Percentiles rank a stretch among this genome's conserved stretches.
Evolutionary conservation across 108 stramenopile species (phyloP).

Genomic region (Cyclotella atomus): DNA sequence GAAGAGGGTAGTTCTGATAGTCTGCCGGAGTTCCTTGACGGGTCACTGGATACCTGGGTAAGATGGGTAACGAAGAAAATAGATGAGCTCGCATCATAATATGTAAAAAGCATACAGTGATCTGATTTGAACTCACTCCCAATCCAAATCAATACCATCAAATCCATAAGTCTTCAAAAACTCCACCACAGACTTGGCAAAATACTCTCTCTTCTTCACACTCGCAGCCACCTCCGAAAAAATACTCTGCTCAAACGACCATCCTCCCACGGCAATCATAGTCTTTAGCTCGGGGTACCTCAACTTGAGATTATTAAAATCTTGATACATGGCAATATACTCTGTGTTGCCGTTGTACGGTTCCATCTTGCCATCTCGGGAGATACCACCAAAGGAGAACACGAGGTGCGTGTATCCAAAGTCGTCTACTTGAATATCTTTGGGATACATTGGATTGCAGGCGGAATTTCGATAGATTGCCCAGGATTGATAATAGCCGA

Average conservation of each 20-base stretch:
- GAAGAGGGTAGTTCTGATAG: conserved; percentile 40
- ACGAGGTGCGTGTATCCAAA: conserved; percentile 49
- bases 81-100: neutral
- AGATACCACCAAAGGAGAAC: conserved; percentile 35
- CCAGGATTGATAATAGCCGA: conserved; percentile 50
- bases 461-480: conserved; percentile 22
- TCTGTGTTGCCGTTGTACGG: conserved; percentile 24
- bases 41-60: conserved; percentile 17
- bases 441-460: conserved; percentile 31
- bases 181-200: conserved; percentile 32
- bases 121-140: neutral
- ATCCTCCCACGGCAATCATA: conserved; percentile 45
- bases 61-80: neutral
- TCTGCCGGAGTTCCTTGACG: conserved; percentile 31
- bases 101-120: neutral
- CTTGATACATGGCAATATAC: conserved; percentile 11
- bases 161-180: conserved; percentile 28
- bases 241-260: conserved; percentile 36
- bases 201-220: conserved; percentile 6
- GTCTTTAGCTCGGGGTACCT: conserved; percentile 36
- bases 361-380: conserved; percentile 3
- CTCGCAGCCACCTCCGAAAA: conserved; percentile 25
- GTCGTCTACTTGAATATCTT: conserved; percentile 20
- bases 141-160: conserved; percentile 48
- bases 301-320: conserved; percentile 28